Evolutionary conservation across 1,139 yeast genomes (phyloP).

Genomic region (Taphrina confusa): DNA sequence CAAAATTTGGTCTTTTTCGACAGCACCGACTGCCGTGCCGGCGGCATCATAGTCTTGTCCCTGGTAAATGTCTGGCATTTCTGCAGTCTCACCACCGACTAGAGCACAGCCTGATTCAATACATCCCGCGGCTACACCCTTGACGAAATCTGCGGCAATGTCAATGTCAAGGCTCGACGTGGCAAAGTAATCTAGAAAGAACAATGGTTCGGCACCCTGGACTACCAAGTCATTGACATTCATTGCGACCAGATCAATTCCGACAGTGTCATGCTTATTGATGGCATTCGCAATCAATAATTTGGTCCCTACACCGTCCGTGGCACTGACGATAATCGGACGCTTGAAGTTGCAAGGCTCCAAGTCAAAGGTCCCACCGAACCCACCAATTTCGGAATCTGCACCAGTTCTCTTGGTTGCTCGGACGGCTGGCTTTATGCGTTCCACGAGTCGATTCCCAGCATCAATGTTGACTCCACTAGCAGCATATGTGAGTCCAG

Average conservation of each 20-base stretch:
- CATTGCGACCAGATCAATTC: conserved; percentile 98
- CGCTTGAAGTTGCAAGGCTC: conserved; percentile 80
- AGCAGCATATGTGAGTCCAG: conserved; percentile 76
- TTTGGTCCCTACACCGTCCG: conserved; percentile 99
- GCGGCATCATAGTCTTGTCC: conserved; percentile 96
- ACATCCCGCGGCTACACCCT: conserved; percentile 97
- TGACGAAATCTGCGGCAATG: conserved; percentile 83
- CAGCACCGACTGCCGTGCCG: conserved; percentile 99
- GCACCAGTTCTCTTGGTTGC: conserved; percentile 97
- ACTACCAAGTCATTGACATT: conserved; percentile 96
- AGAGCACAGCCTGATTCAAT: conserved; percentile 93
- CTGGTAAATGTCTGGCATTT: conserved; percentile 98
- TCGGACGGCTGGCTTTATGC: conserved; percentile 85
- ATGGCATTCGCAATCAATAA: conserved; percentile 89
- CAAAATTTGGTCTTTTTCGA: conserved; percentile 68
- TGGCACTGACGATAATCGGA: conserved; percentile 90
- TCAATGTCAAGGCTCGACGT: conserved; percentile 84
- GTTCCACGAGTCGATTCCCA: conserved; percentile 85
- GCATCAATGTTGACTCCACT: conserved; percentile 98
- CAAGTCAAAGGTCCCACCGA: conserved; percentile 94
- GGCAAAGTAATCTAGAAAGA: conserved; percentile 95
- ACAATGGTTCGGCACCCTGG: conserved; percentile 97
- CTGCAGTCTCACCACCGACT: conserved; percentile 98
- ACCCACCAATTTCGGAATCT: conserved; percentile 97
- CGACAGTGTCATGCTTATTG: conserved; percentile 89